Percentiles rank a stretch among this genome's conserved stretches.
Evolutionary conservation across 75 land plant species (phyloP).

Genomic region (Gnetum montanum): DNA sequence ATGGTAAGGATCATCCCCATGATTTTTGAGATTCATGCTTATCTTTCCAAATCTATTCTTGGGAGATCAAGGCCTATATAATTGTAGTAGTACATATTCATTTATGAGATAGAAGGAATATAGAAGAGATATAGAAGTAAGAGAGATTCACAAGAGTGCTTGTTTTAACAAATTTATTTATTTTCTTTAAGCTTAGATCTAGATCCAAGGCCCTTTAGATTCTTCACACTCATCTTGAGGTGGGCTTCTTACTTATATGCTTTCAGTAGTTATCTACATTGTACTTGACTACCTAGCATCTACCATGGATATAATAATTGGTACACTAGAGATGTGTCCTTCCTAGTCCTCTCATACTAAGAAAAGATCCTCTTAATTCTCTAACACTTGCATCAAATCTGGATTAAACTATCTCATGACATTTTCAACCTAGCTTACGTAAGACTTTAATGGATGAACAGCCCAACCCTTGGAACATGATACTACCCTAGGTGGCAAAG

Average conservation of each 20-base stretch:
- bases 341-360: slow-evolving; percentile 15
- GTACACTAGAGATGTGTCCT: slow-evolving; percentile 27
- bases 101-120: background rate
- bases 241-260: slow-evolving; percentile 14
- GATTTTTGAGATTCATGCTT: too few species aligned
- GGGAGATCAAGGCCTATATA: too few species aligned
- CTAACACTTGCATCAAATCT: slow-evolving; percentile 14
- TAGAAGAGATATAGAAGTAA: too few species aligned
- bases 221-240: too few species aligned
- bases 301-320: slow-evolving; percentile 15
- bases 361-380: slow-evolving; percentile 18
- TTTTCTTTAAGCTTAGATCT: background rate
- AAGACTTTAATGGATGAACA: background rate
- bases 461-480: slow-evolving; percentile 6
- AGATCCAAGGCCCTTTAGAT: too few species aligned
- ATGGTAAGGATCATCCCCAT: too few species aligned
- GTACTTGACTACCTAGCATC: slow-evolving; percentile 20
- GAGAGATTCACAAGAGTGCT: too few species aligned
- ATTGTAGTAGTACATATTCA: background rate
- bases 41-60: too few species aligned
- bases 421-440: slow-evolving; percentile 13
- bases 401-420: background rate
- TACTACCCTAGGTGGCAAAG: slow-evolving; percentile 15
- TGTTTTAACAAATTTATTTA: too few species aligned
- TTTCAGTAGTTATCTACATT: slow-evolving; percentile 6